Base-by-base conservation (phyloP, 305 asterid species). In the Withania somnifera region DNA sequence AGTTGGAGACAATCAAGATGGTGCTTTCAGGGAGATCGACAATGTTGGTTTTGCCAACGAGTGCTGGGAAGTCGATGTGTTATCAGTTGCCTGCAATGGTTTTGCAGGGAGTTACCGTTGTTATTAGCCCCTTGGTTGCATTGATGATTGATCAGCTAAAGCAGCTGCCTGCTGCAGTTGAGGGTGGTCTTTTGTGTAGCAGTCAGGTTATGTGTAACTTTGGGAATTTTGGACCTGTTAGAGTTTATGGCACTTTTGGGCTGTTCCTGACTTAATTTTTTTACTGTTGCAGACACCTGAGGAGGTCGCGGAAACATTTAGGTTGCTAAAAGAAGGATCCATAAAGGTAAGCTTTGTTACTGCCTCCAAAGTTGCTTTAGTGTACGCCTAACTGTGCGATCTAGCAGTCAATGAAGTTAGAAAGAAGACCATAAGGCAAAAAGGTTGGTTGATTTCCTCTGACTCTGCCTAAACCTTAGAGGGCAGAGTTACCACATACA, bases 71-170 rank as follows among this genome's bases (percentile, higher is more conserved):
- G 88, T 92, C 98, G 0, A 84, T 96, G 58, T 96, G 98, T 86
- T 94, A 94, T 88, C 99, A 96, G 86, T 87, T 96, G 81, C 95
- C 98, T 6, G 95, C 99, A 3, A 51, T 96, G 84, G 90, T 94
- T 79, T 85, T 96, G 51, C 92, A 90, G 24, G 99, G 99, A 82
- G 77, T 91, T 81, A 94, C 98, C 1, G 88, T 96, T 32, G 99
- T 96, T 58, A 92, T 94, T 63, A 94, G 99, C 86, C 99, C 99
- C 82, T 89, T 96, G 82, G 91, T 96, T 54, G 92, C 99, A 78
- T 90, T 96, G 91, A 96, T 96, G 98, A 90, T 94, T 82, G 99
- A 94, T 93, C 99, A 96, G 87, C 95, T 96, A 82, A 94, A 91
- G 87, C 97, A 96, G 78, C 83, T 94, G 63, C 97, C 98, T 75